Conservation (phyloP, 2,329 filamentous ascomycete genomes). For the Fusarium subtropicale region DNA sequence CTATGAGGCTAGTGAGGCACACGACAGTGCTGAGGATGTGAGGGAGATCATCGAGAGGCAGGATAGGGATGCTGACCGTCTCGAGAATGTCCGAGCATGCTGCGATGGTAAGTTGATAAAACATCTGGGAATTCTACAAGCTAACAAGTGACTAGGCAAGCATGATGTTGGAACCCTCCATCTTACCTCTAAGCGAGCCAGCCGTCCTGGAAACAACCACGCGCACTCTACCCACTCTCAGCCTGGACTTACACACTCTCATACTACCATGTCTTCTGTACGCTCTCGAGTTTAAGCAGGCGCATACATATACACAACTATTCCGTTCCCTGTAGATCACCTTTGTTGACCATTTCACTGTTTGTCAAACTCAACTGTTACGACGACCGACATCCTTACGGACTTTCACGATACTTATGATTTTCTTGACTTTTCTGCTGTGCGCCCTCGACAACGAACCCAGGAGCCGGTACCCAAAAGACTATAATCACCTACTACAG, state of each 20-base stretch:
- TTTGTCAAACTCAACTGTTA: slow-evolving; percentile 39
- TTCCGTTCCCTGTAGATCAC: slow-evolving; percentile 11
- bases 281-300: slow-evolving; percentile 52
- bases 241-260: slow-evolving; percentile 52
- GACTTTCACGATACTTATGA: slow-evolving; percentile 50
- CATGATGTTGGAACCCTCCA: slow-evolving; percentile 76
- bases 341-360: slow-evolving; percentile 15
- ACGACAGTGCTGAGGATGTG: slow-evolving; percentile 86
- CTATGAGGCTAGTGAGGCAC: slow-evolving; percentile 71
- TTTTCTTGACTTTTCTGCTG: slow-evolving; percentile 39
- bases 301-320: slow-evolving; percentile 13
- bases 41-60: slow-evolving; percentile 82
- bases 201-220: slow-evolving; percentile 53
- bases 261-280: slow-evolving; percentile 52
- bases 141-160: slow-evolving; percentile 64
- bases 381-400: slow-evolving; percentile 47
- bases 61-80: slow-evolving; percentile 78
- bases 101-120: slow-evolving; percentile 81
- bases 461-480: slow-evolving; percentile 35
- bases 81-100: slow-evolving; percentile 97
- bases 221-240: slow-evolving; percentile 52
- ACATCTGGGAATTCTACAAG: slow-evolving; percentile 32
- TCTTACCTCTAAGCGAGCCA: slow-evolving; percentile 58
- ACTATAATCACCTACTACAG: slow-evolving; percentile 42
- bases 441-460: slow-evolving; percentile 30